These are phyloP conservation scores for Fomitopsis betulina DNA, from an alignment of 1,284 basidiomycete species.

Conservation along the genomic window DNA sequence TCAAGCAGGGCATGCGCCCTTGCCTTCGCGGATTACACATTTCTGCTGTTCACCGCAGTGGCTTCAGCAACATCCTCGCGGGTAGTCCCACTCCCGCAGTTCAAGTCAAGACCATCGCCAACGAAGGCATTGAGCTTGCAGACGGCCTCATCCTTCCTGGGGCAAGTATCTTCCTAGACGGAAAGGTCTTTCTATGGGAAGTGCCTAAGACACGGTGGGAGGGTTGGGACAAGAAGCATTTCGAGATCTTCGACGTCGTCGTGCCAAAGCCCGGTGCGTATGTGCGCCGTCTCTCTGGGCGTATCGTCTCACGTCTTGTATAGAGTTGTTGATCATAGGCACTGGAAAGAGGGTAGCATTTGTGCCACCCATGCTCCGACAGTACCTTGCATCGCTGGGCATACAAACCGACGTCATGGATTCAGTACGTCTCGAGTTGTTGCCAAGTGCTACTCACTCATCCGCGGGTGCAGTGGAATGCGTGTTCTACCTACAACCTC, in stretches of 20 bases:
- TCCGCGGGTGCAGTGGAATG: conserved; percentile 66
- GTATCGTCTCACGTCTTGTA: not conserved
- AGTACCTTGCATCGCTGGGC: conserved; percentile 73
- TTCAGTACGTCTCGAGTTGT: conserved; percentile 52
- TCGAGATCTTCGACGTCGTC: conserved; percentile 77
- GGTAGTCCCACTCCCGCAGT: conserved; percentile 65
- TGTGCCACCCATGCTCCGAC: conserved; percentile 64
- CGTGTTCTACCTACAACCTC: conserved; percentile 92
- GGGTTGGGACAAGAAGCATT: conserved; percentile 71
- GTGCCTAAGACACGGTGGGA: conserved; percentile 59
- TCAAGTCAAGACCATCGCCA: conserved; percentile 60
- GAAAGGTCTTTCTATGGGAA: conserved; percentile 89
- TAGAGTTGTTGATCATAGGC: conserved; percentile 88
- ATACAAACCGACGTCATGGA: conserved; percentile 95
- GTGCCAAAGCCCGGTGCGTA: conserved; percentile 78
- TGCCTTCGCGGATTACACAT: conserved; percentile 10
- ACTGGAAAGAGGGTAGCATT: conserved; percentile 76
- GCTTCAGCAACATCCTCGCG: conserved; percentile 67
- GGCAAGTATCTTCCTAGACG: conserved; percentile 82
- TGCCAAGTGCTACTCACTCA: not conserved
- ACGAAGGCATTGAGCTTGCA: conserved; percentile 57
- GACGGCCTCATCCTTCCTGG: conserved; percentile 78
- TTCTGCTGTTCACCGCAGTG: conserved; percentile 14
- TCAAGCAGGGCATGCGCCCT: not conserved
- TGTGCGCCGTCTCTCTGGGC: not conserved